These are phyloP conservation scores for Sphaerulina populicola DNA, from an alignment of 2,329 filamentous ascomycete genomes.

Conservation along the genomic window DNA sequence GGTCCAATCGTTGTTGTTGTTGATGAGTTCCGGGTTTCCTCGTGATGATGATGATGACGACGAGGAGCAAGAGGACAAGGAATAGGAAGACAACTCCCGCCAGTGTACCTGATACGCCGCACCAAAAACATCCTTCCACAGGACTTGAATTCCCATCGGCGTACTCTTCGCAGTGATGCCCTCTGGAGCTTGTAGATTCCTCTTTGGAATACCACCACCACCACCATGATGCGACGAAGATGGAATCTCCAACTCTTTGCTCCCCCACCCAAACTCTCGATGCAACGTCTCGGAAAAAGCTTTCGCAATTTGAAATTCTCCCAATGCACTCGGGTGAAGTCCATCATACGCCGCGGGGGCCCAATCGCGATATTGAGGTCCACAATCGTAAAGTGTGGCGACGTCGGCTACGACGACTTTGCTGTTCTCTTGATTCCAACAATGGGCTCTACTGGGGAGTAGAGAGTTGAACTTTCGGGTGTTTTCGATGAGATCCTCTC, in stretches of 20 bases:
- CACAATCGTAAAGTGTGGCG: constrained; percentile 22
- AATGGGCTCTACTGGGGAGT: constrained; percentile 17
- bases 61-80: no score
- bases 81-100: no score
- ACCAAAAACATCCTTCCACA: constrained; percentile 19
- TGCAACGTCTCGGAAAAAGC: constrained; percentile 31
- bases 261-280: constrained; percentile 10
- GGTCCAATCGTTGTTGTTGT: no score
- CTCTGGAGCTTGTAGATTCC: constrained; percentile 8
- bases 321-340: constrained; percentile 34
- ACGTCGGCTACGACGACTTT: constrained; percentile 33
- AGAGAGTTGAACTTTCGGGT: constrained; percentile 19
- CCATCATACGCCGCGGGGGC: constrained; percentile 12
- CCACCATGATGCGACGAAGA: background rate
- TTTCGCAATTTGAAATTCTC: constrained; percentile 39
- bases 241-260: constrained; percentile 3
- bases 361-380: constrained; percentile 9
- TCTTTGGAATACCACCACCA: constrained; percentile 1
- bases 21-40: no score
- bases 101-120: constrained; percentile 14
- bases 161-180: constrained; percentile 3
- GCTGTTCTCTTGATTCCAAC: constrained; percentile 26
- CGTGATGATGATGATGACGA: no score
- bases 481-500: constrained; percentile 18
- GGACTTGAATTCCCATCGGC: constrained; percentile 13